phyloP scores from a whole-genome alignment of 768 basidiomycete species.

The Cyclocybe cylindracea region DNA sequence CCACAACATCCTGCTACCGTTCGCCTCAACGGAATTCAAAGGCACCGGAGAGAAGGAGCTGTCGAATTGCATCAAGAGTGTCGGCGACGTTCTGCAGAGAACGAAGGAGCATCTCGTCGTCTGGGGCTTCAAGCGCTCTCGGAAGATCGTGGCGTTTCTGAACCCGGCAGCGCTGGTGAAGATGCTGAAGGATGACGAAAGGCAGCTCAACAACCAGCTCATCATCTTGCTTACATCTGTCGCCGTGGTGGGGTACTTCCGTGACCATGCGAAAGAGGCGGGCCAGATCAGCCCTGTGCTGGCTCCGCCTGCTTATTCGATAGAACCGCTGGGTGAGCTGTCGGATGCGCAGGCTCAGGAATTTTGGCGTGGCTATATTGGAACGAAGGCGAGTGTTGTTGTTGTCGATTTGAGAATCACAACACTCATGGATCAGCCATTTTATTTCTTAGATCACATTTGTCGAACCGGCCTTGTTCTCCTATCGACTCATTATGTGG shows the following conservation, averaged over 20 bases:
- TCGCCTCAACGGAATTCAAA: background rate
- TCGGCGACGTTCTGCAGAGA: conserved; percentile 18
- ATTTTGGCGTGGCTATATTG: conserved; percentile 25
- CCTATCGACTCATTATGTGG: background rate
- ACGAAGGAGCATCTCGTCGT: conserved; percentile 19
- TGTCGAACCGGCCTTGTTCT: background rate
- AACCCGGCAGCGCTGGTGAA: conserved; percentile 18
- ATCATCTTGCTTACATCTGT: conserved; percentile 20
- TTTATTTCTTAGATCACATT: background rate
- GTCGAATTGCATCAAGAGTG: conserved; percentile 12
- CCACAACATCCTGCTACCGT: conserved; percentile 15
- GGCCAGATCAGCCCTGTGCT: background rate
- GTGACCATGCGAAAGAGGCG: conserved; percentile 5
- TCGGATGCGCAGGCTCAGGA: conserved; percentile 13
- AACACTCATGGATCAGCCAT: background rate
- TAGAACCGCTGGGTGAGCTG: background rate
- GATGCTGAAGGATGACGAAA: conserved; percentile 22
- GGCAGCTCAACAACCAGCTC: conserved; percentile 21
- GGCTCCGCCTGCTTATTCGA: background rate
- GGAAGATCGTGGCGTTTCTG: conserved; percentile 17
- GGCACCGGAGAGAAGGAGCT: conserved; percentile 6
- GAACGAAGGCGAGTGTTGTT: conserved; percentile 18
- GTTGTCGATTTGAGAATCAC: background rate
- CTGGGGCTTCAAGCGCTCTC: conserved; percentile 13
- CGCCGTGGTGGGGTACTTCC: conserved; percentile 10